Conservation (phyloP, 768 basidiomycete genomes). For the Lenzites betulinus region DNA sequence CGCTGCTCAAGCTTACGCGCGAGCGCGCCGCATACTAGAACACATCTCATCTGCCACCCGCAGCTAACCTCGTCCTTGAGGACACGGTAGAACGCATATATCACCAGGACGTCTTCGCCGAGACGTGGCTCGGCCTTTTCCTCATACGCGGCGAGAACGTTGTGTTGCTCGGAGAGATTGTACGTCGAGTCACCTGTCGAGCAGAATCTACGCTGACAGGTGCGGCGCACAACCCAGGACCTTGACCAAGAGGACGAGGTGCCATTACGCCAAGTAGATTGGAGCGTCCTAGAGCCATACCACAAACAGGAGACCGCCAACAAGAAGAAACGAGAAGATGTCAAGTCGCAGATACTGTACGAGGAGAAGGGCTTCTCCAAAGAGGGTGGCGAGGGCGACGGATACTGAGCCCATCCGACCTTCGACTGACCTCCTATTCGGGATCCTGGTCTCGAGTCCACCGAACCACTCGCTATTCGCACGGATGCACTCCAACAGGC, state of each 20-base stretch:
- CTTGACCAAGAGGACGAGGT: slow-evolving; percentile 91
- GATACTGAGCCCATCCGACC: slow-evolving; percentile 57
- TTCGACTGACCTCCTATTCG: background rate
- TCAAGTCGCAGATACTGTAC: slow-evolving; percentile 79
- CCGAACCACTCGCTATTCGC: background rate
- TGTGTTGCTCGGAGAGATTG: slow-evolving; percentile 94
- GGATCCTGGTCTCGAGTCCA: background rate
- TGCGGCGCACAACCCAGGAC: slow-evolving; percentile 55
- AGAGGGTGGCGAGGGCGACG: slow-evolving; percentile 96
- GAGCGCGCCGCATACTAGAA: background rate
- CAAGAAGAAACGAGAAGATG: slow-evolving; percentile 81
- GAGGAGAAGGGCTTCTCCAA: slow-evolving; percentile 89
- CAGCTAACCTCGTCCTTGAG: slow-evolving; percentile 97
- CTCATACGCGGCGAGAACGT: slow-evolving; percentile 98
- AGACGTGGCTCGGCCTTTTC: slow-evolving; percentile 86
- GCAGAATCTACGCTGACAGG: background rate
- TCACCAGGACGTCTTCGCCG: slow-evolving; percentile 84
- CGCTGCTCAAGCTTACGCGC: background rate
- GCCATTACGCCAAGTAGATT: slow-evolving; percentile 74
- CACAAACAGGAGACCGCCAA: slow-evolving; percentile 72
- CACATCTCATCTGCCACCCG: background rate
- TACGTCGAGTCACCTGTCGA: slow-evolving; percentile 44
- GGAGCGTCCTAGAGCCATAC: slow-evolving; percentile 65
- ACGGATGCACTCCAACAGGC: slow-evolving; percentile 29
- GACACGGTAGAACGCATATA: slow-evolving; percentile 95